A percentile compares a stretch with the other conserved stretches of the same genome.
Evolutionary conservation across 108 stramenopile genomes (phyloP).

Genomic region (Cyclostephanos tholiformis): DNA sequence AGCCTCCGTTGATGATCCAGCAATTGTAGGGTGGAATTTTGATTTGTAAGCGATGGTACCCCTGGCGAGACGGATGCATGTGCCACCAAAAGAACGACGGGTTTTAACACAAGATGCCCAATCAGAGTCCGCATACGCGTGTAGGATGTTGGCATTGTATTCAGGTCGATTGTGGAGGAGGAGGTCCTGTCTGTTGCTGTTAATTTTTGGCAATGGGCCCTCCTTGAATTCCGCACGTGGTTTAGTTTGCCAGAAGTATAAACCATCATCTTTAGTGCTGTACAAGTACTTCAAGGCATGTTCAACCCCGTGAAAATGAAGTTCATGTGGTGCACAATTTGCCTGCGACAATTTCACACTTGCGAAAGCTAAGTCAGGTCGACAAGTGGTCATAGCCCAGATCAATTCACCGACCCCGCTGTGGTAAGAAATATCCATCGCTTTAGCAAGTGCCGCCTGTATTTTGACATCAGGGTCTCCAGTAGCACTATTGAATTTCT

Average conservation of each 20-base stretch:
- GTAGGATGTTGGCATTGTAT: not conserved
- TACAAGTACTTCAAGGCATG: not conserved
- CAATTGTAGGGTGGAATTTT: constrained; percentile 24
- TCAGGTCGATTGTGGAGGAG: not conserved
- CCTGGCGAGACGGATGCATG: not conserved
- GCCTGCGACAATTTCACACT: not conserved
- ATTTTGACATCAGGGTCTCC: not conserved
- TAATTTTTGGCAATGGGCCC: constrained; percentile 25
- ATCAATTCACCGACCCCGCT: not conserved
- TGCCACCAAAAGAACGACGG: constrained; percentile 23
- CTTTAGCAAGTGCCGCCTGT: not conserved
- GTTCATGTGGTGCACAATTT: not conserved
- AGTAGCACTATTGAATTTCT: not conserved
- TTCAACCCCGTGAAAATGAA: not conserved
- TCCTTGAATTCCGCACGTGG: not conserved
- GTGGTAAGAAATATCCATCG: not conserved
- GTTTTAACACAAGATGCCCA: constrained; percentile 22
- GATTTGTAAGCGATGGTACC: constrained; percentile 19
- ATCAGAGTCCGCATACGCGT: constrained; percentile 23
- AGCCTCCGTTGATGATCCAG: constrained; percentile 1
- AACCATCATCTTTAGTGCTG: not conserved
- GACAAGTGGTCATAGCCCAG: not conserved
- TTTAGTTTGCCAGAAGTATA: not conserved
- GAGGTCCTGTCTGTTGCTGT: not conserved
- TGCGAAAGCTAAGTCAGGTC: too few relatives aligned